These are phyloP conservation scores for Teratosphaeriaceae sp. DNA, from an alignment of 2,329 filamentous ascomycete genomes.

Conservation along the genomic window DNA sequence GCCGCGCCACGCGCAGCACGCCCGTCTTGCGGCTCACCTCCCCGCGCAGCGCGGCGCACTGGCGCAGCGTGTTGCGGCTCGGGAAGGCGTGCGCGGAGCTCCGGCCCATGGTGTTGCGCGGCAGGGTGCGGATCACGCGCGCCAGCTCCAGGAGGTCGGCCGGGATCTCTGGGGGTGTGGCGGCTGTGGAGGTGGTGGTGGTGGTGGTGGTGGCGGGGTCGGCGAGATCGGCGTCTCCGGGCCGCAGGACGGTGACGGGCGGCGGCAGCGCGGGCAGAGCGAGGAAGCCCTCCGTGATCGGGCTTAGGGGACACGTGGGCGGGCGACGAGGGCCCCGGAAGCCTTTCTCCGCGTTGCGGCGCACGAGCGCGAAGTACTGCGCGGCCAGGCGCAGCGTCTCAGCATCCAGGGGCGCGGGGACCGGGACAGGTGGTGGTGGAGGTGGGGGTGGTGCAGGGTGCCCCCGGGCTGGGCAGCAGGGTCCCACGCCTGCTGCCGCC, in stretches of 20 bases:
- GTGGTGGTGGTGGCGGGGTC: background rate
- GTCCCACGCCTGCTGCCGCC: background rate
- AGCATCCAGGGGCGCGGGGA: too few relatives aligned
- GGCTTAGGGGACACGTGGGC: background rate
- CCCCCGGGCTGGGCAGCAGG: background rate
- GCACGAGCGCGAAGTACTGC: background rate
- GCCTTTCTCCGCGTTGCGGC: background rate
- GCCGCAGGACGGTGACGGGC: background rate
- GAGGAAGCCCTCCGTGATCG: background rate
- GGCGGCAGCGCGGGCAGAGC: background rate
- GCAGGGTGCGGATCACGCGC: background rate
- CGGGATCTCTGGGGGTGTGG: background rate
- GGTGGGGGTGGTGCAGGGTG: too few relatives aligned
- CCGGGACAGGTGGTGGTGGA: too few relatives aligned
- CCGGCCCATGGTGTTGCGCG: background rate
- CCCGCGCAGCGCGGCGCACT: background rate
- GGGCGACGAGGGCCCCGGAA: background rate
- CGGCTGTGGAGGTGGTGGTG: background rate
- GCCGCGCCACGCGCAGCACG: background rate
- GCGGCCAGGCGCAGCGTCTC: background rate
- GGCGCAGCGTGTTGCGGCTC: slow-evolving; percentile 3
- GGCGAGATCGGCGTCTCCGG: background rate
- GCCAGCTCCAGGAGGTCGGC: background rate
- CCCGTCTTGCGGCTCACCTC: slow-evolving; percentile 8
- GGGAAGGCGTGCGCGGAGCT: background rate